Conservation (phyloP, 257 asterid genomes). For the Solanum phureja region DNA sequence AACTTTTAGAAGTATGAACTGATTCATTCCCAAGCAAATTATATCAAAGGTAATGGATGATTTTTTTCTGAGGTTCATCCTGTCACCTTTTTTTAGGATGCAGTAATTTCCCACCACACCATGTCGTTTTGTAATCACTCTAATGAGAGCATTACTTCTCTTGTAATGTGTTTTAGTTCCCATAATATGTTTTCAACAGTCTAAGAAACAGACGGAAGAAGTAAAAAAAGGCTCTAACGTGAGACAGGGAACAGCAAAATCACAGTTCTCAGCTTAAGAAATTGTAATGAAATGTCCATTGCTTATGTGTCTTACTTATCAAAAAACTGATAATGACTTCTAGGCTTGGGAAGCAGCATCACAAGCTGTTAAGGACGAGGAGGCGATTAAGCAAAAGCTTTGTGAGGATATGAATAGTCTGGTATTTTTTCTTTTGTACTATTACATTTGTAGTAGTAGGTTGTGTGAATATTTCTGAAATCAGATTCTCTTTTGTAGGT, state of each 20-base stretch:
- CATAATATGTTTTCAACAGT: not conserved
- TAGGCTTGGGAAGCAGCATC: slow-evolving; percentile 84
- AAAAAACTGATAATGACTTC: not conserved
- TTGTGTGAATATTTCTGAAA: not conserved
- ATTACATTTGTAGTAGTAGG: not conserved
- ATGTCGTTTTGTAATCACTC: not conserved
- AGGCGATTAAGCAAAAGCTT: slow-evolving; percentile 56
- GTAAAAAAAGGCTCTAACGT: not conserved
- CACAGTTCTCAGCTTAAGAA: not conserved
- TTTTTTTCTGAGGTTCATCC: not conserved
- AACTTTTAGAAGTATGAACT: not conserved
- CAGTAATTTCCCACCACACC: not conserved
- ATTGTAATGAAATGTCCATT: not conserved
- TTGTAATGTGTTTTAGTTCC: not conserved
- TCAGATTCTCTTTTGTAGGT: slow-evolving; percentile 39
- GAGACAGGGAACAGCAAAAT: not conserved
- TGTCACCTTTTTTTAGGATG: not conserved
- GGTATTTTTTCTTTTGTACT: slow-evolving; percentile 21
- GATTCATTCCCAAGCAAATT: not conserved
- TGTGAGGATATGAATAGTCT: slow-evolving; percentile 65
- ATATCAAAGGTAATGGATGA: not conserved
- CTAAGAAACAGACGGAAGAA: not conserved
- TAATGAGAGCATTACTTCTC: not conserved
- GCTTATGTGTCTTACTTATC: not conserved
- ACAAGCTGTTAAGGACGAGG: slow-evolving; percentile 68